Evolutionary conservation across 805 yeast species (phyloP), one percentile per base, ranked within the genome.

Genomic region (Torulaspora delbrueckii): DNA sequence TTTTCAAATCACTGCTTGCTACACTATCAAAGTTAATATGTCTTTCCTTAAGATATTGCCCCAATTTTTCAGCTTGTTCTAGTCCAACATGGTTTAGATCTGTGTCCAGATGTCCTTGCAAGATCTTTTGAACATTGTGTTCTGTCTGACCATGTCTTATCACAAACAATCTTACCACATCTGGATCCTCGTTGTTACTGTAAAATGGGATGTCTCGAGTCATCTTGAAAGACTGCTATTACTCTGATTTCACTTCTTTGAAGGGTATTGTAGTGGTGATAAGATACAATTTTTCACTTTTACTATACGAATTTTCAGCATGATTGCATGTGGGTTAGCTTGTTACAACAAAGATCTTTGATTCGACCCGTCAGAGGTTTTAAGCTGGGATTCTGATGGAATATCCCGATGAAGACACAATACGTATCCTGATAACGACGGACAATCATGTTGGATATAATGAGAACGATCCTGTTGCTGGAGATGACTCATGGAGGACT

Each of bases 381-480:
- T 37, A 14, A 14, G 14, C 14, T 25, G 13, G 18, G 24, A 23
- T 14, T 23, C 45, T 48, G 39, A 57, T 60, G 56, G 58, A 59
- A 8, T 51, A 53, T 27, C 67, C 68, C 6, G 63, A 56, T 49
- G 62, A 59, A 5, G 78, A 86, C 62, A 87, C 96, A 0, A 78
- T 90, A 13, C 70, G 86, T 19, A 77, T 93, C 14, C 76, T 93
- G 26, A 67, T 93, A 26, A 88, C 99, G 2, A 89, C 98, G 1
- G 99, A 93, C 60, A 93, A 93, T 61, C 99, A 93, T 71, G 96
- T 93, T 14, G 99, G 99, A 1, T 90, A 82, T 62, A 80, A 81
- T 48, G 99, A 93, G 61, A 77, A 77, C 31, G 98, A 93, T 62
- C 90, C 96, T 1, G 81, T 91, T 4, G 74, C 95, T 13, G 96